These are phyloP conservation scores for Globisporangium paddicum DNA, from an alignment of 352 stramenopile species.

Conservation along the genomic window DNA sequence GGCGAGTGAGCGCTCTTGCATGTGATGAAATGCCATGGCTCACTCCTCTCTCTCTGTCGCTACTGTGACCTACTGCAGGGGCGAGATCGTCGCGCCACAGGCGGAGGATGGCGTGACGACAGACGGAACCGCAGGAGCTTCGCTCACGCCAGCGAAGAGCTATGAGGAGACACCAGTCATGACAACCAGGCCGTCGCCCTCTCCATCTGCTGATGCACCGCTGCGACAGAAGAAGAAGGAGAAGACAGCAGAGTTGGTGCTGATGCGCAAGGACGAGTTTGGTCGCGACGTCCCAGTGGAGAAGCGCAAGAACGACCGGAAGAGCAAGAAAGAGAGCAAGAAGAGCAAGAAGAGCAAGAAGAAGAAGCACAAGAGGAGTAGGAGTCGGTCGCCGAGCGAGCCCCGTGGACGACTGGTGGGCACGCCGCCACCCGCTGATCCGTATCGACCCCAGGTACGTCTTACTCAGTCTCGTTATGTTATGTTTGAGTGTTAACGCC, in stretches of 20 bases:
- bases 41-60: not conserved
- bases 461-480: too few species aligned
- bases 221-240: constrained; percentile 18
- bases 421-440: constrained; percentile 54
- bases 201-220: not conserved
- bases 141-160: not conserved
- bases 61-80: constrained; percentile 8
- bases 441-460: constrained; percentile 53
- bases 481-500: not conserved
- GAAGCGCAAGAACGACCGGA: constrained; percentile 7
- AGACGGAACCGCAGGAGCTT: not conserved
- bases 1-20: too few species aligned
- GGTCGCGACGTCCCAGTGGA: constrained; percentile 48
- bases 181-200: not conserved
- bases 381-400: constrained; percentile 8
- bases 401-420: constrained; percentile 18
- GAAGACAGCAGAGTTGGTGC: too few species aligned
- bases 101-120: not conserved
- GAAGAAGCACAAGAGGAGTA: constrained; percentile 13
- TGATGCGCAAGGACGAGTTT: constrained; percentile 71
- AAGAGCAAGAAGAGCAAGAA: constrained; percentile 22
- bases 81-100: constrained; percentile 25
- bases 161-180: not conserved
- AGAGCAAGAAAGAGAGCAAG: constrained; percentile 20
- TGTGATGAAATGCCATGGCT: not conserved